A percentile compares a stretch with the other conserved stretches of the same genome.
These are phyloP conservation scores for Raphanus hybrid DNA, from an alignment of 441 rosid species.

Conservation along the genomic window DNA sequence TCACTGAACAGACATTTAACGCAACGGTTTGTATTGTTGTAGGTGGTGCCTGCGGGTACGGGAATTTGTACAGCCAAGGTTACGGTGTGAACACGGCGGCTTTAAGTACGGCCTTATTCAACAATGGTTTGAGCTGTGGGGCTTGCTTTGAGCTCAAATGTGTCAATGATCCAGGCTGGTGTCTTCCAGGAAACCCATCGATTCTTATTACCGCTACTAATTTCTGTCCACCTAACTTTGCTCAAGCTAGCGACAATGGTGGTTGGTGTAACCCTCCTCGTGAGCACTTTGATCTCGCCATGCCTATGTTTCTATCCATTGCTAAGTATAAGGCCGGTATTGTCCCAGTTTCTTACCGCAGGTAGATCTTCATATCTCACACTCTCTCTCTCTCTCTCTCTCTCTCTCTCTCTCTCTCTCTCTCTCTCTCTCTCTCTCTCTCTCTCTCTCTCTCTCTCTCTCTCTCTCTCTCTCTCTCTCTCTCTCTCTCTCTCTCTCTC, in stretches of 20 bases:
- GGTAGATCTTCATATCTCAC: constrained; percentile 40
- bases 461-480: no score
- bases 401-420: no score
- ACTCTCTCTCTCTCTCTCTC: no score
- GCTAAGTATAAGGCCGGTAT: constrained; percentile 73
- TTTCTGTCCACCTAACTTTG: constrained; percentile 72
- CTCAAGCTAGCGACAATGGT: constrained; percentile 68
- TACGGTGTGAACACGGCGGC: constrained; percentile 77
- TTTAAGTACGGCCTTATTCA: constrained; percentile 70
- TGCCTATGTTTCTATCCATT: constrained; percentile 73
- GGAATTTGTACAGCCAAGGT: constrained; percentile 73
- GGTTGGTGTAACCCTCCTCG: constrained; percentile 90
- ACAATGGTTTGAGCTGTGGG: constrained; percentile 74
- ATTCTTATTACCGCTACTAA: constrained; percentile 67
- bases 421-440: no score
- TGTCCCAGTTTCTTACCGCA: constrained; percentile 69
- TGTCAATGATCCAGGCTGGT: constrained; percentile 63
- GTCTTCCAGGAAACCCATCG: constrained; percentile 63
- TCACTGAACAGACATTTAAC: neutral
- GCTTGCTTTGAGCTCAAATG: constrained; percentile 72
- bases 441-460: neutral
- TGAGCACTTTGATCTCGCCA: constrained; percentile 75
- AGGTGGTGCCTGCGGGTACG: constrained; percentile 84
- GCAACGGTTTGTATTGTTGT: neutral
- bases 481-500: neutral